Evolutionary conservation across 495 filamentous ascomycete species (phyloP), one percentile per base, ranked within the genome.

Genomic region (Antarctomyces pellizariae): DNA sequence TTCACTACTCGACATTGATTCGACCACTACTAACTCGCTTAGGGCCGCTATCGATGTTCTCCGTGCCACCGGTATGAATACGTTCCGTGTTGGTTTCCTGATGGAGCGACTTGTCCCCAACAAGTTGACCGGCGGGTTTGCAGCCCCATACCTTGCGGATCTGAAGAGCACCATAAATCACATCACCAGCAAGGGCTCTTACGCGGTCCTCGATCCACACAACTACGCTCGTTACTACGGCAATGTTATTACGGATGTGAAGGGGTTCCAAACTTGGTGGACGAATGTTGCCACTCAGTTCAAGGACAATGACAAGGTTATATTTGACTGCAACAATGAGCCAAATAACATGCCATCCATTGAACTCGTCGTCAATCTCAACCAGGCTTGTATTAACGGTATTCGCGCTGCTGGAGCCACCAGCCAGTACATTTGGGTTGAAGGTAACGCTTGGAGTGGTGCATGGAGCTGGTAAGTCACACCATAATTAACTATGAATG

Each of bases 321-420:
- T 72, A 40, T 71, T 71, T 35, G 47, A 56, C 31, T 47, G 42
- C 50, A 68, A 72, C 53, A 74, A 74, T 33, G 68, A 73, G 36
- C 68, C 56, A 43, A 56, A 73, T 37, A 61, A 67, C 32, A 54
- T 65, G 42, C n/a, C n/a, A n/a, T 20, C 28, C 20, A 10, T 11
- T 2, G 44, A 41, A 12, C 58, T 61, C 7, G 64, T 70, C 11
- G 48, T 59, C 15, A 40, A 55, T 31, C 54, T 71, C 24, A 67
- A 71, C 53, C 56, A 70, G 47, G 62, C 62, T 18, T 50, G 63
- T 35, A 62, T 72, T 36, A 39, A 69, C 45, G 54, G 54, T 37
- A 57, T 75, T 44, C 58, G 69, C 43, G 55, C 56, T 34, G 43
- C 60, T 37, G 64, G 63, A 13, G 67, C 68, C 12, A 71, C 56